Conservation (phyloP, 495 filamentous ascomycete species). For the Aspergillus avenaceus region DNA sequence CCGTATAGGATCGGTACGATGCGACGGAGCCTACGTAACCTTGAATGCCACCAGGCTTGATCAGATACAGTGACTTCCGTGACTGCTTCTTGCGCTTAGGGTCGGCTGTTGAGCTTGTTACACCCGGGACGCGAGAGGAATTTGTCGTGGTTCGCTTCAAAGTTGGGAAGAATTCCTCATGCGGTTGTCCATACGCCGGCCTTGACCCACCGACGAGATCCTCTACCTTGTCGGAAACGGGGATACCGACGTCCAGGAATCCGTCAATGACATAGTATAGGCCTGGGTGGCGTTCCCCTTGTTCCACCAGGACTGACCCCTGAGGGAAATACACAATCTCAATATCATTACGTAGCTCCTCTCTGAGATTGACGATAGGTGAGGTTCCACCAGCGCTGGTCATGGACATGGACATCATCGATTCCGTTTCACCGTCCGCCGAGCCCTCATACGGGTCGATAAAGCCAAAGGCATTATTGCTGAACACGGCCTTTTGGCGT, state of each 20-base stretch:
- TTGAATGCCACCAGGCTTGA: conserved; percentile 92
- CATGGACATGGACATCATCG: conserved; percentile 65
- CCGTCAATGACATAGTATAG: conserved; percentile 98
- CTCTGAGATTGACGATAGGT: conserved; percentile 54
- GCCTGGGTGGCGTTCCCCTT: conserved; percentile 92
- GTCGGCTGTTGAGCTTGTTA: conserved; percentile 29
- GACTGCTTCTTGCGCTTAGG: conserved; percentile 46
- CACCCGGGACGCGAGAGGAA: conserved; percentile 37
- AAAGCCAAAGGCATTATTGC: conserved; percentile 90
- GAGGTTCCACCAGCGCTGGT: conserved; percentile 50
- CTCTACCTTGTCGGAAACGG: conserved; percentile 50
- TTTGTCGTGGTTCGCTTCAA: conserved; percentile 46
- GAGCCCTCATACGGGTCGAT: conserved; percentile 87
- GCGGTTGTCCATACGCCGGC: conserved; percentile 21
- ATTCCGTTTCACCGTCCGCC: conserved; percentile 81
- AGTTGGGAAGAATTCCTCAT: conserved; percentile 45
- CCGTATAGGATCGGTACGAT: conserved; percentile 92
- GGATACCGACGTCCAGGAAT: conserved; percentile 87
- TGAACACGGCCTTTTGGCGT: conserved; percentile 77
- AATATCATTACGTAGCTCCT: conserved; percentile 84
- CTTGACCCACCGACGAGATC: conserved; percentile 36
- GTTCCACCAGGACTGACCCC: conserved; percentile 92
- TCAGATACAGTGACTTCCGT: conserved; percentile 78
- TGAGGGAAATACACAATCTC: conserved; percentile 98
- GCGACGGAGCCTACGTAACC: conserved; percentile 93